phyloP scores from a whole-genome alignment of 148 eudicot species.

The Fallopia convolvulus region DNA sequence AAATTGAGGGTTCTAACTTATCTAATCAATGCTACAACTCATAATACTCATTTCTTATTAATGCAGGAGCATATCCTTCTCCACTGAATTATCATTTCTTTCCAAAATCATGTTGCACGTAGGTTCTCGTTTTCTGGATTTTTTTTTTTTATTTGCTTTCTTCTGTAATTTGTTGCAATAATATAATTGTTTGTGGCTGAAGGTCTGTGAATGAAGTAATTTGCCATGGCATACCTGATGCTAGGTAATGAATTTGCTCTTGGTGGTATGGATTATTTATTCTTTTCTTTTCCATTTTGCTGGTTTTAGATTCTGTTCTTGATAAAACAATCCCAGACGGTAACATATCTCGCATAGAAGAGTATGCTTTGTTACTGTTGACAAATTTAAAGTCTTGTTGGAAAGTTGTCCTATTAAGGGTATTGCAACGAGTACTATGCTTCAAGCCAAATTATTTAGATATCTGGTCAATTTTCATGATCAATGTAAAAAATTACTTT shows the following conservation, averaged over 20 bases:
- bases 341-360: background rate
- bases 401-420: background rate
- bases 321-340: background rate
- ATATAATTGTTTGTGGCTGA: conserved; percentile 16
- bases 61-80: conserved; percentile 96
- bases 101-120: conserved; percentile 99
- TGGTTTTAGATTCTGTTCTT: background rate
- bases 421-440: background rate
- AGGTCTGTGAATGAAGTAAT: conserved; percentile 99
- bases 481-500: background rate
- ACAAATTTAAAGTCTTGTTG: background rate
- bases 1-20: background rate
- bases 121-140: conserved; percentile 44
- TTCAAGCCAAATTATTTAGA: background rate
- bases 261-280: background rate
- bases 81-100: conserved; percentile 93
- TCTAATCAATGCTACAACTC: background rate
- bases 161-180: background rate
- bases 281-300: background rate
- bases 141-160: background rate
- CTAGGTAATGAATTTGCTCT: conserved; percentile 44
- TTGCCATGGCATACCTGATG: conserved; percentile 99
- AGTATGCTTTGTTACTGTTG: background rate
- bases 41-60: conserved; percentile 7
- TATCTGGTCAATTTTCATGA: background rate